Conservation (phyloP, 306 rosid species). For the Pueraria montana region DNA sequence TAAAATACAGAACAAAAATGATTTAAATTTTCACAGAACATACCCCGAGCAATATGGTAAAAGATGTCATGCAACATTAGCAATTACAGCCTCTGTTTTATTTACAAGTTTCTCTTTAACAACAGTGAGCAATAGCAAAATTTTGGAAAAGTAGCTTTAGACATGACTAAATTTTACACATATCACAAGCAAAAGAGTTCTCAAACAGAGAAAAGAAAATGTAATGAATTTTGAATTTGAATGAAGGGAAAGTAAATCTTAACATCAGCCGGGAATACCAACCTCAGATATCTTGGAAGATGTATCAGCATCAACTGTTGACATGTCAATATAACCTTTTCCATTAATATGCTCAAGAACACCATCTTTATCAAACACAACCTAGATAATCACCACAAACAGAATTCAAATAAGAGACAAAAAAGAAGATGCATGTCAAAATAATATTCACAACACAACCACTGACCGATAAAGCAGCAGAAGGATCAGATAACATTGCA, state of each 20-base stretch:
- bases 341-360: slow-evolving; percentile 78
- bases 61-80: slow-evolving; percentile 13
- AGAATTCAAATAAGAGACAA: slow-evolving; percentile 27
- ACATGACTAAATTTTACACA: neutral
- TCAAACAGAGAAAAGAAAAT: neutral
- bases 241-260: neutral
- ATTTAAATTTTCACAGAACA: neutral
- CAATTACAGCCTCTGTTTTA: neutral
- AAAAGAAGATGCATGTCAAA: slow-evolving; percentile 20
- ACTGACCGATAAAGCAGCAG: slow-evolving; percentile 81
- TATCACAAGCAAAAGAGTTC: slow-evolving; percentile 23
- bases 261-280: slow-evolving; percentile 39
- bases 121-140: slow-evolving; percentile 14
- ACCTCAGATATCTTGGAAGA: slow-evolving; percentile 82
- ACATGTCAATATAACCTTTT: slow-evolving; percentile 83
- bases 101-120: neutral
- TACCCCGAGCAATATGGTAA: neutral
- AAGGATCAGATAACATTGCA: slow-evolving; percentile 85
- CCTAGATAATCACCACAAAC: slow-evolving; percentile 53
- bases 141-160: neutral
- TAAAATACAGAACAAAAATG: neutral
- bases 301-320: slow-evolving; percentile 81
- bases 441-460: neutral
- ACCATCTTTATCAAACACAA: slow-evolving; percentile 78
- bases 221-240: slow-evolving; percentile 1